Evolutionary conservation across 1,139 yeast species (phyloP), one percentile per base, ranked within the genome.

Genomic region (Candida sp.): DNA sequence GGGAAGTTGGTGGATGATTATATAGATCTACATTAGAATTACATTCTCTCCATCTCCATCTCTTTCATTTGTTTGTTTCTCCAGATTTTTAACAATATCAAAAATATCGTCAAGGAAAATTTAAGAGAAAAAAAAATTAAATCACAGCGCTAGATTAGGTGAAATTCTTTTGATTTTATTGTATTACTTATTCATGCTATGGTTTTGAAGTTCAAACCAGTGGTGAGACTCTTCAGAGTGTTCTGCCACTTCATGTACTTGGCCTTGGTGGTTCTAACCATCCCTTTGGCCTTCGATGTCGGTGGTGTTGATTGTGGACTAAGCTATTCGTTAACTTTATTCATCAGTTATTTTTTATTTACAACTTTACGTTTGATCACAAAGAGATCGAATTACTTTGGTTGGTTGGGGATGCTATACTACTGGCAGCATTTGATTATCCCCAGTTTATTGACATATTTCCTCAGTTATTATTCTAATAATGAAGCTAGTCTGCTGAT

Each of bases 291-390:
- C 11, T 93, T 93, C 64, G 97, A 91, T 58, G 85, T 89, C 30
- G 98, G 98, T 12, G 98, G 98, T 1, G 77, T 84, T 27, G 77
- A 81, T 44, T 91, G 98, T 65, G 99, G 99, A 0, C 68, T 93
- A 51, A 81, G 95, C 15, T 93, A 83, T 60, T 87, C 97, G 2
- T 79, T 87, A 40, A 84, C 96, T 1, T 72, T 90, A 29, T 78
- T 86, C 50, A 62, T 74, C 41, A 65, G 86, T 45, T 90, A 89
- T 63, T 83, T 87, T 50, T 61, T 79, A 5, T 70, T 89, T 41
- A 88, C 97, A 9, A 83, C 95, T 1, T 59, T 89, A 36, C 74
- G 95, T 46, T 71, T 88, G 29, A 49, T 81, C 21, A 66, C 79
- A 9, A 70, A 81, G 45, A 68, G 72, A 44, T 61, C 72, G 43